These are phyloP conservation scores for Rhizopus stolonifer DNA, from an alignment of 371 early-diverging fungal genomes.

Conservation along the genomic window DNA sequence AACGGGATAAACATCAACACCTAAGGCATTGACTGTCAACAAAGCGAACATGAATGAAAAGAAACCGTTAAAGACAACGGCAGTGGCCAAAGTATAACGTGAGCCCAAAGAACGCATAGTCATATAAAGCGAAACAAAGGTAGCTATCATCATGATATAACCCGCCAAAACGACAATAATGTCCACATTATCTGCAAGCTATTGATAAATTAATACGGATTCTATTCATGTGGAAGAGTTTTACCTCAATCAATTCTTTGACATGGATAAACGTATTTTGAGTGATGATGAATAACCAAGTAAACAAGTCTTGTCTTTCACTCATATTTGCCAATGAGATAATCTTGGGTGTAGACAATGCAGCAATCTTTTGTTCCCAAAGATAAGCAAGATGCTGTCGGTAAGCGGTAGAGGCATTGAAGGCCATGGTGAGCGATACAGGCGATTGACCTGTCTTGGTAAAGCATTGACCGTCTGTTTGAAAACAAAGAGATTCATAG, in stretches of 20 bases:
- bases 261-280: slow-evolving; percentile 56
- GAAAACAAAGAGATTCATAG: slow-evolving; percentile 29
- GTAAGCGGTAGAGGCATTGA: slow-evolving; percentile 55
- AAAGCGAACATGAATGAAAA: slow-evolving; percentile 82
- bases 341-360: slow-evolving; percentile 31
- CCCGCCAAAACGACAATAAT: slow-evolving; percentile 78
- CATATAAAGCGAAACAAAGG: slow-evolving; percentile 77
- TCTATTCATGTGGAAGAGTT: not conserved
- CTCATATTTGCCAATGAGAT: slow-evolving; percentile 24
- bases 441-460: slow-evolving; percentile 32
- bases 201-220: slow-evolving; percentile 6
- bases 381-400: slow-evolving; percentile 41
- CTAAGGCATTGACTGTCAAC: slow-evolving; percentile 63
- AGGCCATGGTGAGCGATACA: slow-evolving; percentile 52
- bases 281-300: slow-evolving; percentile 44
- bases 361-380: slow-evolving; percentile 55
- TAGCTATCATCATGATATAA: slow-evolving; percentile 84
- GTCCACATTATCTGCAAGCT: slow-evolving; percentile 77
- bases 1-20: slow-evolving; percentile 71
- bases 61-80: slow-evolving; percentile 68
- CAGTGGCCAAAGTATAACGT: slow-evolving; percentile 69
- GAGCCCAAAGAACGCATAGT: slow-evolving; percentile 91
- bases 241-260: slow-evolving; percentile 60
- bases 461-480: slow-evolving; percentile 37
- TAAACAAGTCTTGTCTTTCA: slow-evolving; percentile 31